Base-by-base conservation (phyloP, 768 basidiomycete genomes). In the Boletus subcaerulescens region DNA sequence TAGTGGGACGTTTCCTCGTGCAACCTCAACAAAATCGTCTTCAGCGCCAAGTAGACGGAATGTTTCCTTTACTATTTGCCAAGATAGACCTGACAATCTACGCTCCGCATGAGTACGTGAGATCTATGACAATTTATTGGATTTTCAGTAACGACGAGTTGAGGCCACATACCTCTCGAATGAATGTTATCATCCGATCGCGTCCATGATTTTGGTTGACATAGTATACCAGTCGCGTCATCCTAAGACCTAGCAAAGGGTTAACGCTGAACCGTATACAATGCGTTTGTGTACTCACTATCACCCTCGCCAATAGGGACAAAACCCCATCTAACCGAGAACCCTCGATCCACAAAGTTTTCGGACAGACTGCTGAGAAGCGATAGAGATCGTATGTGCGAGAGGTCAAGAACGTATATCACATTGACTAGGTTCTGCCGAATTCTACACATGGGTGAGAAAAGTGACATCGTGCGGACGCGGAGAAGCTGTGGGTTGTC, bases 281-380 rank as follows among this genome's bases (percentile, higher is more conserved):
- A 39, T 43, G 15, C 20, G 20, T 15, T 20, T 15, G 45, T 20
- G 44, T 12, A 50, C 68, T 60, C 46, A 72, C 75, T 73, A 20
- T 83, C 69, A 3, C 65, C 73, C 10, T 77, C 75, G 0, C 70
- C 77, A 52, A 86, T 82, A 3, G 84, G 94, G 2, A 95, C 91
- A 45, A 98, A 66, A 13, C 96, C 96, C 68, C 94, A 93, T 17
- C 91, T 77, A 59, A 93, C 80, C 0, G 94, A 91, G 42, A 91
- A 75, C 15, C 78, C 80, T 33, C 91, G 78, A 29, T 81, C 73
- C 48, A 98, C 84, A 66, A 96, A 84, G 53, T 77, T 81, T 15
- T 80, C 77, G 44, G 97, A 77, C 1, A 87, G 71, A 1, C 79
- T 80, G 3, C 77, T 74, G 45, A 98, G 74, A 64, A 91, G 84